Evolutionary conservation across 2,329 filamentous ascomycete genomes (phyloP).

Genomic region (Trichoderma brevicompactum): DNA sequence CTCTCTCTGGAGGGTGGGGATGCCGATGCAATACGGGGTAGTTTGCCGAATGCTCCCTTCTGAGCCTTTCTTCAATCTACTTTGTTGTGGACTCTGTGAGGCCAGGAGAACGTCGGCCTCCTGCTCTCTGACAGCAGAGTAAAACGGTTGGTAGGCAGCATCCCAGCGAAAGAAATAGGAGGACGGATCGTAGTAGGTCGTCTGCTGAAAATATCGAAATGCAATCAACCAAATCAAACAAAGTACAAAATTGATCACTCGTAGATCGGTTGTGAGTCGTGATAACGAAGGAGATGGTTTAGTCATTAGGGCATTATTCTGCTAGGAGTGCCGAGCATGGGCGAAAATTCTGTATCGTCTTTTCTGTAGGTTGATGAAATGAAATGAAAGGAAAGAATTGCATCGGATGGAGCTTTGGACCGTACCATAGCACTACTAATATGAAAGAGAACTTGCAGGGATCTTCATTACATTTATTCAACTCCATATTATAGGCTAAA

Average conservation of each 20-base stretch:
- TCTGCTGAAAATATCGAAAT: constrained; percentile 33
- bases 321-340: not conserved
- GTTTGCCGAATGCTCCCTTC: not conserved
- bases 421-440: constrained; percentile 1
- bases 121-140: constrained; percentile 34
- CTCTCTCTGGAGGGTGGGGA: constrained; percentile 38
- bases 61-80: not conserved
- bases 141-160: constrained; percentile 35
- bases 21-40: constrained; percentile 36
- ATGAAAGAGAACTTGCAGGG: constrained; percentile 15
- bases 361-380: not conserved
- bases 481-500: constrained; percentile 14
- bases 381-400: not conserved
- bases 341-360: not conserved
- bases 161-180: constrained; percentile 36
- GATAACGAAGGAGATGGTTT: constrained; percentile 9
- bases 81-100: not conserved
- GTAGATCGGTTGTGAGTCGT: constrained; percentile 14
- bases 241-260: constrained; percentile 17
- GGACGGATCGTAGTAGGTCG: constrained; percentile 36
- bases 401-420: not conserved
- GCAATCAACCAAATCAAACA: constrained; percentile 32
- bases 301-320: constrained; percentile 20
- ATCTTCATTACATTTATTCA: not conserved
- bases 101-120: constrained; percentile 35